Evolutionary conservation across 2,329 filamentous ascomycete species (phyloP).

Genomic region (Penicillium sp.): DNA sequence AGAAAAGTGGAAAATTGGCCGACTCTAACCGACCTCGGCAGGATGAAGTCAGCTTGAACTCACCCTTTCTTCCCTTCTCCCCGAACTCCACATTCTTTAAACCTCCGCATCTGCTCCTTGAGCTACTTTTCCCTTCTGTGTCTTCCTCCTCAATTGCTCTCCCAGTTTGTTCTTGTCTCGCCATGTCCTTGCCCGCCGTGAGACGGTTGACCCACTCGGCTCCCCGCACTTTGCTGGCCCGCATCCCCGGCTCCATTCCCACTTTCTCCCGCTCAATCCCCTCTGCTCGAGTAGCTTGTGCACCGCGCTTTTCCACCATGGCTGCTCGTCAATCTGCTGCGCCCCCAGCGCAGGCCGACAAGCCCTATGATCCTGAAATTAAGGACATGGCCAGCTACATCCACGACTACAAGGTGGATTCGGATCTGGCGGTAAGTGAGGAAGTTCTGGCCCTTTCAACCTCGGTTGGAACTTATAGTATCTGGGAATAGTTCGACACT

Average conservation of each 20-base stretch:
- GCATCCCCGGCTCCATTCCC: conserved; percentile 39
- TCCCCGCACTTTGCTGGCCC: conserved; percentile 41
- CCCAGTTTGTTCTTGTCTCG: conserved; percentile 33
- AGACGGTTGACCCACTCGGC: conserved; percentile 40
- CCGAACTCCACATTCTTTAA: conserved; percentile 14
- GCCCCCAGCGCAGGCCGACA: conserved; percentile 31
- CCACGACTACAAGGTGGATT: conserved; percentile 83
- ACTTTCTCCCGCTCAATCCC: conserved; percentile 14
- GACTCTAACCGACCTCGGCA: conserved; percentile 27
- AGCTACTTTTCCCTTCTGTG: conserved; percentile 1
- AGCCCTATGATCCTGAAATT: conserved; percentile 84
- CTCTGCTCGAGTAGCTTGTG: conserved; percentile 17
- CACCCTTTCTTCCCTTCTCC: conserved; percentile 8
- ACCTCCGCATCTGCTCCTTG: conserved; percentile 2
- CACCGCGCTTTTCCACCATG: conserved; percentile 42
- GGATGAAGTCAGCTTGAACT: conserved; percentile 20
- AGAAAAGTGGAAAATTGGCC: too few species aligned
- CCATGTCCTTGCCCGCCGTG: conserved; percentile 41
- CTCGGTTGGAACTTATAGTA: not conserved
- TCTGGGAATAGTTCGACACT: conserved; percentile 62
- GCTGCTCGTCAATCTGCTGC: conserved; percentile 36
- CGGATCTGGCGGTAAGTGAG: conserved; percentile 75
- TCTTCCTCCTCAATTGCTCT: conserved; percentile 12
- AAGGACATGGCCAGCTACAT: conserved; percentile 93
- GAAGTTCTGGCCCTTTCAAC: not conserved